phyloP scores from a whole-genome alignment of 2,329 filamentous ascomycete species.

The Aspergillus sp. region DNA sequence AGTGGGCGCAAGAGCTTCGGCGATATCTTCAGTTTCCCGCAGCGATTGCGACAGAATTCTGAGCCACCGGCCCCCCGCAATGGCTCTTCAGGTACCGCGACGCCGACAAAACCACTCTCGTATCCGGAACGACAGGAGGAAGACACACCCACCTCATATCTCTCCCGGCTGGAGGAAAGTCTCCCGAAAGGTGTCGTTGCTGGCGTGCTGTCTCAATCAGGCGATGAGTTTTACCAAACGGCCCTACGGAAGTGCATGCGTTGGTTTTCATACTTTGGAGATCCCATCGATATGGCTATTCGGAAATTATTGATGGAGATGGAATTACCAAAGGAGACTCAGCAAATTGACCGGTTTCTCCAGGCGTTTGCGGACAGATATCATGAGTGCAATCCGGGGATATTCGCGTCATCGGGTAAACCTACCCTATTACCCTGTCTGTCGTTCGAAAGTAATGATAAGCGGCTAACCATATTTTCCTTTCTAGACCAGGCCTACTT shows the following conservation, averaged over 20 bases:
- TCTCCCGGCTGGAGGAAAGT: constrained; percentile 71
- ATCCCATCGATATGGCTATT: constrained; percentile 96
- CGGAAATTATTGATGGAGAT: constrained; percentile 94
- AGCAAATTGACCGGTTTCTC: constrained; percentile 91
- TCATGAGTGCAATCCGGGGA: constrained; percentile 95
- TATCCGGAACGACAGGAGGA: constrained; percentile 75
- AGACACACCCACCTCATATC: constrained; percentile 83
- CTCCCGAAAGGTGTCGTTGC: constrained; percentile 77
- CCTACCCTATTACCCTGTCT: background rate
- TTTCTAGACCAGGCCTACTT: constrained; percentile 82
- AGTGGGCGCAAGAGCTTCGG: constrained; percentile 86
- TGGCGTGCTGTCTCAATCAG: constrained; percentile 74
- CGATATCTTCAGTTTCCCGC: constrained; percentile 68
- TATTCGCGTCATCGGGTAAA: constrained; percentile 67
- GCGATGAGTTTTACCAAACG: constrained; percentile 71
- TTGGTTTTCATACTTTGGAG: constrained; percentile 87
- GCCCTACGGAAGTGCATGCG: constrained; percentile 93
- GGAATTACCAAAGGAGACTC: constrained; percentile 90
- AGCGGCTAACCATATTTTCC: too few relatives aligned
- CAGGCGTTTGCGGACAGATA: constrained; percentile 95
- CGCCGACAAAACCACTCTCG: constrained; percentile 55
- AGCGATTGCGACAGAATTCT: constrained; percentile 71
- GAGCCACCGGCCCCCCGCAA: constrained; percentile 60
- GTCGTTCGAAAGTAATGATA: too few relatives aligned
- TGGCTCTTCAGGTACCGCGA: constrained; percentile 51